Evolutionary conservation across 208 protist species (phyloP).

Genomic region (Crithidia thermophila): DNA sequence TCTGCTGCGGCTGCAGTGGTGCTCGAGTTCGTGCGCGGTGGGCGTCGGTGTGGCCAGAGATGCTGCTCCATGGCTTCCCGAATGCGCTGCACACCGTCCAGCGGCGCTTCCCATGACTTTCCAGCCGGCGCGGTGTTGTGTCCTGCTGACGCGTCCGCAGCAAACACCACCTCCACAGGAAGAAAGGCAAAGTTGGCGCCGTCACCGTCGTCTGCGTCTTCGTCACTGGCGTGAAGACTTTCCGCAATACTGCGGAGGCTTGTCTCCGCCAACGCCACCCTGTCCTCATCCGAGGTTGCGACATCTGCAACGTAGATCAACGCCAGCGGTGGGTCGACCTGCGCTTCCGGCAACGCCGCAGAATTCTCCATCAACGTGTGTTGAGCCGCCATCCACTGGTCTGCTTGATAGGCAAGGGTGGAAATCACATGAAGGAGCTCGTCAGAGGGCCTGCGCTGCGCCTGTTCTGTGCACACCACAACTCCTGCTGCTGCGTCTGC

Average conservation of each 20-base stretch:
- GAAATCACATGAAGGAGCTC: not conserved
- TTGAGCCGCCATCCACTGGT: not conserved
- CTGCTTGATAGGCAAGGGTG: not conserved
- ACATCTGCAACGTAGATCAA: slow-evolving; percentile 31
- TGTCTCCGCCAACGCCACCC: slow-evolving; percentile 14
- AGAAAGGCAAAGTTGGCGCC: not conserved
- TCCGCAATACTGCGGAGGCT: not conserved
- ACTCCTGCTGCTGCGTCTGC: not conserved
- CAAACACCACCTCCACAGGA: slow-evolving; percentile 48
- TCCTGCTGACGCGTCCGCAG: not conserved
- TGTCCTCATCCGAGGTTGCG: not conserved
- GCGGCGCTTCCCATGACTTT: not conserved
- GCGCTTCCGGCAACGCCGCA: not conserved
- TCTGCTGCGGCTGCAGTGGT: not conserved
- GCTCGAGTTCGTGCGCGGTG: not conserved
- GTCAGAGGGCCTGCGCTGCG: not conserved
- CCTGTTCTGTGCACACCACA: not conserved
- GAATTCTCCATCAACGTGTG: not conserved
- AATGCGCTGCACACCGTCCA: slow-evolving; percentile 39
- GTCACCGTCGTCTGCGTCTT: slow-evolving; percentile 1
- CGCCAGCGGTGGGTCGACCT: slow-evolving; percentile 22
- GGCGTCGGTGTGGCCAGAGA: slow-evolving; percentile 44
- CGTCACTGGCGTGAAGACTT: not conserved
- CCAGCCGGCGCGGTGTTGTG: not conserved
- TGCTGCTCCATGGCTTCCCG: slow-evolving; percentile 64